These are phyloP conservation scores for Malassezia slooffiae DNA, from an alignment of 1,284 basidiomycete species.

Conservation along the genomic window DNA sequence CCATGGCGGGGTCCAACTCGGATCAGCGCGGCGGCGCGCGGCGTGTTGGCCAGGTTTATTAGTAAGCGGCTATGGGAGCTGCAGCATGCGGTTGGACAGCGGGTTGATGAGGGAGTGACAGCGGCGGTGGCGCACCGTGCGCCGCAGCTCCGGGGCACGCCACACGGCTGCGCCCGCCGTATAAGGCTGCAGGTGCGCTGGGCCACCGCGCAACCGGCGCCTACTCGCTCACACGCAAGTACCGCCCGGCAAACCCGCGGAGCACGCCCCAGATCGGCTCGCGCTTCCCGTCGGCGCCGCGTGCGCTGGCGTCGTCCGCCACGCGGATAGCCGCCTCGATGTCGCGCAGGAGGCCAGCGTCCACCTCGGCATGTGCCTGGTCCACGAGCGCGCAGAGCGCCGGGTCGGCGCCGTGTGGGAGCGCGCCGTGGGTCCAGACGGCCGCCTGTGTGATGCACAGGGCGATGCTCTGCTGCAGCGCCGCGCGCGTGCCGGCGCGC, in stretches of 20 bases:
- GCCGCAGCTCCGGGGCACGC: too few relatives aligned
- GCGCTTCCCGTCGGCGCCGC: background rate
- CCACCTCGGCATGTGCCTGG: slow-evolving; percentile 9
- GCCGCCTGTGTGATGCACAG: slow-evolving; percentile 12
- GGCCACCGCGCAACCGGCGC: too few relatives aligned
- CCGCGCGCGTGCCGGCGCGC: background rate
- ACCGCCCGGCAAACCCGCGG: background rate
- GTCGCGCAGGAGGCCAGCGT: slow-evolving; percentile 14
- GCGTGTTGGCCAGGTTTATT: too few relatives aligned
- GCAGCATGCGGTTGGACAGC: too few relatives aligned
- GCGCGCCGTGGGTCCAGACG: slow-evolving; percentile 5
- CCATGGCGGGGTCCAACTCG: too few relatives aligned
- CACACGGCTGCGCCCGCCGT: too few relatives aligned
- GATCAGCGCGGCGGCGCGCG: too few relatives aligned
- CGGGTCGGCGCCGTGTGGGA: background rate
- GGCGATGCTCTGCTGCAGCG: slow-evolving; percentile 9
- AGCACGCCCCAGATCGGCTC: slow-evolving; percentile 2
- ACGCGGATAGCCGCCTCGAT: slow-evolving; percentile 10
- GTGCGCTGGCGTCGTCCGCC: background rate
- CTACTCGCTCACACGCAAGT: background rate
- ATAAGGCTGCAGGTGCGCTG: too few relatives aligned
- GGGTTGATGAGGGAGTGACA: too few relatives aligned
- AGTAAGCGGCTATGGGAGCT: too few relatives aligned
- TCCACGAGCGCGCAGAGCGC: background rate
- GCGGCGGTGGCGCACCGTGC: too few relatives aligned